Evolutionary conservation across 2,329 filamentous ascomycete genomes (phyloP), one percentile per base, ranked within the genome.

Genomic region (Pseudocercospora musae): DNA sequence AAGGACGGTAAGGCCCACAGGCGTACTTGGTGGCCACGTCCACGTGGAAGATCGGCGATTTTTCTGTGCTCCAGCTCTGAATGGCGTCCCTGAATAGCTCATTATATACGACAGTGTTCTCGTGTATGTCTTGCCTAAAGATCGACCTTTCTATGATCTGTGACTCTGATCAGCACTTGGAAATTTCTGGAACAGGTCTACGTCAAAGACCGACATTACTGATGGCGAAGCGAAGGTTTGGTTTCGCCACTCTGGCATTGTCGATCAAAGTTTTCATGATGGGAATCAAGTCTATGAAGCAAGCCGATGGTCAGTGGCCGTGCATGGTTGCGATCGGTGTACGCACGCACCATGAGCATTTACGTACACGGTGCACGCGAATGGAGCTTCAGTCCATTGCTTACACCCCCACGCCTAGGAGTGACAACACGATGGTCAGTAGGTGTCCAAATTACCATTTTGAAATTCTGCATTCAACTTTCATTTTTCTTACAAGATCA

Each of bases 11-110:
- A 71, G 23, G 72, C 63, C 42, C 78, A 76, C 52, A 72, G 64
- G 61, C 72, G 68, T 52, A 71, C 63, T 10, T 58, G 8, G 57
- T 21, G 11, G 62, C 65, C 10, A 80, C 64, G 6, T 71, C 66
- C 6, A 78, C 78, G 8, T 76, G 59, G 2, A 63, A 59, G 11
- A 79, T 61, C 0, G 72, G 75, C 3, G 75, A 76, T n/a, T 62
- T 61, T 0, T 25, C 31, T 0, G 64, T 68, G 25, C 60, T 71
- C 74, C 72, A 77, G 7, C 42, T 27, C 0, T 63, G 60, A n/a
- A 74, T 66, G 1, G 64, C 63, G 8, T 54, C 58, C 44, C 61
- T 58, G 6, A 71, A 57, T 18, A 68, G 33, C 3, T 59, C 44
- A 48, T 71, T 71, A 48, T 66, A 70, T 31, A 42, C 57, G 4